phyloP scores from a whole-genome alignment of 495 filamentous ascomycete genomes.

The Aspergillus carlsbadensis region DNA sequence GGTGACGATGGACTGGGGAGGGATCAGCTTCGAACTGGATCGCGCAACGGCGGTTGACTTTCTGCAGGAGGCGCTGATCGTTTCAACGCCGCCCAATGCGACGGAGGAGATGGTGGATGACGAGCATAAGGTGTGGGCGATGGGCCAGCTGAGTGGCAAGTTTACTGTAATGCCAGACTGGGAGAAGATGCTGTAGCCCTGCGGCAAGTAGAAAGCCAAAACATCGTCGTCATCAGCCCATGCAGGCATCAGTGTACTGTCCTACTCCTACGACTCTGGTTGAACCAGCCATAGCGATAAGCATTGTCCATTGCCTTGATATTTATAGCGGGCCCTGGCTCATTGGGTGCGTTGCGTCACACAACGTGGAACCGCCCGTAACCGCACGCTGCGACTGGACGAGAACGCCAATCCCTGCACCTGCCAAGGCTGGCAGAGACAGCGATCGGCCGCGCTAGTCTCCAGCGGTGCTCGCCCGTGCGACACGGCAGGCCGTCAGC shows the following conservation, averaged over 20 bases:
- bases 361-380: background rate
- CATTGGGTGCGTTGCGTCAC: constrained; percentile 1
- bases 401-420: background rate
- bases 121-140: constrained; percentile 44
- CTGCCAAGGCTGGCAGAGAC: constrained; percentile 22
- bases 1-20: constrained; percentile 51
- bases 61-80: constrained; percentile 47
- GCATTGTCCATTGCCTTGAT: constrained; percentile 1
- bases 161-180: constrained; percentile 51
- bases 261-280: too few relatives aligned
- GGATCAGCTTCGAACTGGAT: constrained; percentile 47
- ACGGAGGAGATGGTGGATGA: constrained; percentile 24
- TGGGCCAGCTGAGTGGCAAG: constrained; percentile 51
- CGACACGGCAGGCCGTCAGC: constrained; percentile 14
- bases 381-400: constrained; percentile 5
- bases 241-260: background rate
- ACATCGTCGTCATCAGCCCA: background rate
- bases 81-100: constrained; percentile 31
- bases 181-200: constrained; percentile 42
- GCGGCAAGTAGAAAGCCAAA: background rate
- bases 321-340: constrained; percentile 1
- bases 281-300: background rate
- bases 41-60: constrained; percentile 44
- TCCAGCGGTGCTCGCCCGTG: constrained; percentile 12
- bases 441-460: constrained; percentile 20